Evolutionary conservation across 257 asterid genomes (phyloP).

Genomic region (Penstemon davidsonii): DNA sequence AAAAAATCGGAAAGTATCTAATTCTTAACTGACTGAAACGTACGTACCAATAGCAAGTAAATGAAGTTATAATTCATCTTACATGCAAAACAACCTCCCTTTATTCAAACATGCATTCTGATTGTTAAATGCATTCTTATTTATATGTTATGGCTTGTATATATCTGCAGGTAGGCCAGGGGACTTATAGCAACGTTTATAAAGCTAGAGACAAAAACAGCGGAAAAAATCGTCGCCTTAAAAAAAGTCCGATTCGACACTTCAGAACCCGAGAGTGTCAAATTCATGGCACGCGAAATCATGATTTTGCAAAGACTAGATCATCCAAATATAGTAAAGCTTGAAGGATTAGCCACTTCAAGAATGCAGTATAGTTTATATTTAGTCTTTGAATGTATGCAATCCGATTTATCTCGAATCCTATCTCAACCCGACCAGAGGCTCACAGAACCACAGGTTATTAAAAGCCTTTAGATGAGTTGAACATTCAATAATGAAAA

Average conservation of each 20-base stretch:
- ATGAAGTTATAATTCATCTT: no score
- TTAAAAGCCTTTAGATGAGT: not conserved
- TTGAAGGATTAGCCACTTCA: slow-evolving; percentile 83
- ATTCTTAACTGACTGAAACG: no score
- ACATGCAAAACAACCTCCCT: no score
- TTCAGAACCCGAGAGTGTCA: slow-evolving; percentile 79
- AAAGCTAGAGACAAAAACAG: slow-evolving; percentile 68
- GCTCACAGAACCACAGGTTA: slow-evolving; percentile 78
- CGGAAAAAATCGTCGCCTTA: slow-evolving; percentile 67
- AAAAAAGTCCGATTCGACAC: slow-evolving; percentile 86
- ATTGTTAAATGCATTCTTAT: no score
- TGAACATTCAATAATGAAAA: no score
- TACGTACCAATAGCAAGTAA: no score
- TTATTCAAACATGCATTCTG: no score
- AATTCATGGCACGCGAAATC: slow-evolving; percentile 89
- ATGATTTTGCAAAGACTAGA: slow-evolving; percentile 59
- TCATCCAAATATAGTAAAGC: slow-evolving; percentile 80
- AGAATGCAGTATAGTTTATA: slow-evolving; percentile 89
- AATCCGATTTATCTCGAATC: slow-evolving; percentile 59
- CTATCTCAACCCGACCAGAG: slow-evolving; percentile 55
- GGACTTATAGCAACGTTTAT: slow-evolving; percentile 83
- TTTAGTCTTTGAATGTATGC: slow-evolving; percentile 71
- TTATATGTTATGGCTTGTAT: not conserved
- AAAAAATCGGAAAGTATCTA: no score
- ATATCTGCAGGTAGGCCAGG: slow-evolving; percentile 62